Evolutionary conservation across 1,284 basidiomycete genomes (phyloP).

Genomic region (Hemileia vastatrix): DNA sequence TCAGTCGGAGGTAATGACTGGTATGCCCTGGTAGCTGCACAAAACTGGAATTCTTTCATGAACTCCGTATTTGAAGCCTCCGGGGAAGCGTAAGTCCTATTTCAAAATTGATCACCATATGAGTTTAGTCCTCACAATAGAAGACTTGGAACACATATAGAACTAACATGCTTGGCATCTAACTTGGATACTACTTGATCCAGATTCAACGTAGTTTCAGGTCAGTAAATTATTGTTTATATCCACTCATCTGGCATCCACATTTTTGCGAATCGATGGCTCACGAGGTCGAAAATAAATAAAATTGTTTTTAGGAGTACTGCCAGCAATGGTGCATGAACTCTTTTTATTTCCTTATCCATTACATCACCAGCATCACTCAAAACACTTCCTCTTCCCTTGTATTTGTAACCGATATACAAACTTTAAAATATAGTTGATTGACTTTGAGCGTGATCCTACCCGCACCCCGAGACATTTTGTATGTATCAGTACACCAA

Average conservation of each 20-base stretch:
- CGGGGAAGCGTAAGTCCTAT: slow-evolving; percentile 17
- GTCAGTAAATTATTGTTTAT: background rate
- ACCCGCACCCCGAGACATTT: slow-evolving; percentile 13
- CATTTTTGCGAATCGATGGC: background rate
- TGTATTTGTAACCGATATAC: too few species aligned
- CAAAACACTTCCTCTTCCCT: background rate
- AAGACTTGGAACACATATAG: background rate
- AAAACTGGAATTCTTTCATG: slow-evolving; percentile 23
- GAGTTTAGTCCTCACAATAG: background rate
- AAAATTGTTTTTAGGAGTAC: background rate
- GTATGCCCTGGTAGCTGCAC: slow-evolving; percentile 22
- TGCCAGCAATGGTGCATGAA: slow-evolving; percentile 17
- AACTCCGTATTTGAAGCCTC: slow-evolving; percentile 19
- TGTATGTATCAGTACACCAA: background rate
- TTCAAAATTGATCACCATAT: background rate
- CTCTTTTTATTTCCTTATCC: background rate
- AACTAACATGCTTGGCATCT: slow-evolving; percentile 2
- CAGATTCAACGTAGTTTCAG: slow-evolving; percentile 7
- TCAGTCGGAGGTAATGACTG: slow-evolving; percentile 13
- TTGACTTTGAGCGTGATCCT: slow-evolving; percentile 20
- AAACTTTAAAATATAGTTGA: background rate
- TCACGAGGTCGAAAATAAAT: background rate
- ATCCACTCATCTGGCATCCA: background rate
- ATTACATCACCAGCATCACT: background rate
- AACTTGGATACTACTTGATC: background rate